phyloP scores from a whole-genome alignment of 2,329 filamentous ascomycete genomes.

The Fusarium marasasianum region DNA sequence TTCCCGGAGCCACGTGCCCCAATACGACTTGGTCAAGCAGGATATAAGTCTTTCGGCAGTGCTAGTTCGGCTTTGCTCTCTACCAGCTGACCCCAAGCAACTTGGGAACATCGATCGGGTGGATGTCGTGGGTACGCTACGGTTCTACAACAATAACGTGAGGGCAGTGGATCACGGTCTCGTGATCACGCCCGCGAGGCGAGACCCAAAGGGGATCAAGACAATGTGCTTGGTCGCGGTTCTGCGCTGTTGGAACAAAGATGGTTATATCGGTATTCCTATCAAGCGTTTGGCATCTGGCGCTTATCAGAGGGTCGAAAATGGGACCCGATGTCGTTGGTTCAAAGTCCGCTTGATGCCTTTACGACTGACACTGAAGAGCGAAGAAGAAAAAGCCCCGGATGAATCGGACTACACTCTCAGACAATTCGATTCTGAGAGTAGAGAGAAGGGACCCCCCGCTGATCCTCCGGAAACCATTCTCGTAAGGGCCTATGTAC shows the following conservation, averaged over 20 bases:
- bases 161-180: conserved; percentile 12
- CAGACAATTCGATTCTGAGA: conserved; percentile 3
- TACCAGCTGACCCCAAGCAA: background rate
- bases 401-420: background rate
- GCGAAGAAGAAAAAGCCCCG: background rate
- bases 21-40: conserved; percentile 6
- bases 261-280: conserved; percentile 8
- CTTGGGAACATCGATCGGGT: background rate
- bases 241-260: conserved; percentile 9
- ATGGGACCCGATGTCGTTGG: conserved; percentile 8
- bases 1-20: background rate
- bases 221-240: conserved; percentile 7
- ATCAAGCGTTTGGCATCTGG: conserved; percentile 6
- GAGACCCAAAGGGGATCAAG: conserved; percentile 8
- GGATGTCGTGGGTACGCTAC: background rate
- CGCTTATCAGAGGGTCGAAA: conserved; percentile 5
- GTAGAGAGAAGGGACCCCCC: background rate
- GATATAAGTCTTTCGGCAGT: conserved; percentile 3
- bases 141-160: background rate
- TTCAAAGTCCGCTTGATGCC: conserved; percentile 10
- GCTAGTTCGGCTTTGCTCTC: background rate
- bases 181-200: background rate
- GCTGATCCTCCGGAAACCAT: conserved; percentile 13
- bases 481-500: conserved; percentile 3
- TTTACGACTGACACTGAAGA: background rate